Evolutionary conservation across 352 stramenopile genomes (phyloP).

Genomic region (Pythium phragmitis): DNA sequence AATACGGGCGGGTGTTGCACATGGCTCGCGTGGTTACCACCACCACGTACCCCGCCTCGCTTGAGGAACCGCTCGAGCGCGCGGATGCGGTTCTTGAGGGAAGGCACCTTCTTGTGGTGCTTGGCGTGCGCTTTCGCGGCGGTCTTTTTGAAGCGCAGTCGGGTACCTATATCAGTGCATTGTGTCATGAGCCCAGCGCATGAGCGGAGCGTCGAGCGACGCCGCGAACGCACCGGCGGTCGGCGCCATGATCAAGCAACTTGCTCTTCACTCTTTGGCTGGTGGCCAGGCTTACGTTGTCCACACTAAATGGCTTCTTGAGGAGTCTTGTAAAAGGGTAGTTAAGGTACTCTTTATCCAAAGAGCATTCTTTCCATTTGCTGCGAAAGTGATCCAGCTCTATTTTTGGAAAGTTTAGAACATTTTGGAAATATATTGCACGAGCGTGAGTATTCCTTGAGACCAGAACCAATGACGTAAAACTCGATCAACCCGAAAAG

Average conservation of each 20-base stretch:
- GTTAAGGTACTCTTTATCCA: slow-evolving; percentile 7
- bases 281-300: slow-evolving; percentile 20
- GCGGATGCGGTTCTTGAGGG: slow-evolving; percentile 83
- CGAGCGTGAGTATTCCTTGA: neutral
- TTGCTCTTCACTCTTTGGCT: slow-evolving; percentile 35
- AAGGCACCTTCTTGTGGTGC: slow-evolving; percentile 69
- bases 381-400: slow-evolving; percentile 22
- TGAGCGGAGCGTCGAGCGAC: neutral
- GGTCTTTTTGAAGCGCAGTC: slow-evolving; percentile 68
- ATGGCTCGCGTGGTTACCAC: neutral
- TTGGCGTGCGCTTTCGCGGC: slow-evolving; percentile 46
- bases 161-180: slow-evolving; percentile 44
- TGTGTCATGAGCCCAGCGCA: slow-evolving; percentile 1
- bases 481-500: neutral
- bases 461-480: no score
- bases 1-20: neutral
- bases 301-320: slow-evolving; percentile 19
- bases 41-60: slow-evolving; percentile 38
- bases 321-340: slow-evolving; percentile 3
- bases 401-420: slow-evolving; percentile 26
- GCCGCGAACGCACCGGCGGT: slow-evolving; percentile 38
- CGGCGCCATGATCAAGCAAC: slow-evolving; percentile 37
- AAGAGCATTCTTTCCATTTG: slow-evolving; percentile 30
- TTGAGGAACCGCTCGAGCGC: slow-evolving; percentile 78
- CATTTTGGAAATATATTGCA: slow-evolving; percentile 8